Base-by-base conservation (phyloP, 306 rosid species). In the Trifolium subterraneum region DNA sequence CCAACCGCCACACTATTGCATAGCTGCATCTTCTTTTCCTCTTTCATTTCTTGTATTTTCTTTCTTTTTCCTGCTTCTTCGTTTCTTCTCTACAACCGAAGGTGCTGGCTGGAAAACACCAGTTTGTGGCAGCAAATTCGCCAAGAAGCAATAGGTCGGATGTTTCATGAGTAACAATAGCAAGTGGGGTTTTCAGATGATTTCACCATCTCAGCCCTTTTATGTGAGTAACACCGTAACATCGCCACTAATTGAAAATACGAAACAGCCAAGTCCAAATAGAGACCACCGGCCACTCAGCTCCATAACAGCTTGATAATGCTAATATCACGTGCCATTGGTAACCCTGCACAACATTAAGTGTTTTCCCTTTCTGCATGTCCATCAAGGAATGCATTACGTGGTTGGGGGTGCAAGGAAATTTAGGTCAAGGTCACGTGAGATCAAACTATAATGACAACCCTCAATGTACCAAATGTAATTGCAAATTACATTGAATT, bases 361-460 rank as follows among this genome's bases (percentile, higher is more conserved):
- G 39, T 29, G 10, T 60, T 60, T 29, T 29, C 70, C 71, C 64
- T 22, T 59, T 18, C 22, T 25, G 1, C 38, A 16, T 63, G 27
- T 63, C 38, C 66, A 62, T 14, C 66, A 27, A 59, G 5, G 20
- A 63, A 63, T 64, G 71, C 38, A 15, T 39, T 71, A 38, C 35
- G 15, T 36, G 20, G 61, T 27, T 19, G 11, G 33, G 14, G 39
- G 25, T 18, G 14, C 56, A 29, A 12, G 7, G 51, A 52, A 29
- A 48, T 63, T 41, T 54, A 7, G 42, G 14, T 18, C 31, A 51
- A 36, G 72, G 33, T 51, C 44, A 12, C 10, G 65, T 2, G 31
- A 45, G 47, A 42, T 44, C 77, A 71, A 29, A 70, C 44, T 44
- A 59, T 56, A 41, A 58, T 58, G 62, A 42, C 42, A 52, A 56